phyloP scores from a whole-genome alignment of 2,329 filamentous ascomycete genomes.

The Fusarium agapanthi region DNA sequence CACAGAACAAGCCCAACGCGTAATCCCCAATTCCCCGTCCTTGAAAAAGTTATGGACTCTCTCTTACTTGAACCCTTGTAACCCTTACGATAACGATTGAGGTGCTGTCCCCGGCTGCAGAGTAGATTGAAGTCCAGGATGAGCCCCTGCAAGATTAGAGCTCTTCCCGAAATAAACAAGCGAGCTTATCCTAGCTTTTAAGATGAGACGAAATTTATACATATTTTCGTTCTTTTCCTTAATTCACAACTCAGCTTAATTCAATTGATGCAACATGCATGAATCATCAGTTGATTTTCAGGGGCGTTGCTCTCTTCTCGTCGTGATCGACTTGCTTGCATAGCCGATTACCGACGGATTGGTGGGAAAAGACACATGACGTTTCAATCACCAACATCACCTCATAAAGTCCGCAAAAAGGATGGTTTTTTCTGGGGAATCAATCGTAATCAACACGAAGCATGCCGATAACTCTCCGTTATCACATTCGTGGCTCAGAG shows the following conservation, averaged over 20 bases:
- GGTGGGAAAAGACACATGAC: slow-evolving; percentile 26
- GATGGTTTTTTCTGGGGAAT: slow-evolving; percentile 13
- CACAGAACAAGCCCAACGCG: slow-evolving; percentile 13
- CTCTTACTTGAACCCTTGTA: slow-evolving; percentile 12
- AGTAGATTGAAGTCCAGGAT: slow-evolving; percentile 29
- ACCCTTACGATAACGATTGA: slow-evolving; percentile 11
- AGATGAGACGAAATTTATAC: slow-evolving; percentile 4
- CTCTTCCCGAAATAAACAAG: slow-evolving; percentile 36
- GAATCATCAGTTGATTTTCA: slow-evolving; percentile 16
- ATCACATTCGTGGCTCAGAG: not conserved
- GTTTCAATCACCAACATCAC: slow-evolving; percentile 26
- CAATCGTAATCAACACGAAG: slow-evolving; percentile 1
- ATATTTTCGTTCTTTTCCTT: not conserved
- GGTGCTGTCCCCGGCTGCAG: not conserved
- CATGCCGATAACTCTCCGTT: not conserved
- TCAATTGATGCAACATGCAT: not conserved
- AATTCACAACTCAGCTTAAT: not conserved
- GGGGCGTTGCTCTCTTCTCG: slow-evolving; percentile 6
- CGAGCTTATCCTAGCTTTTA: slow-evolving; percentile 7
- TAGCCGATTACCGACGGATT: slow-evolving; percentile 29
- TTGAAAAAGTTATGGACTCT: slow-evolving; percentile 22
- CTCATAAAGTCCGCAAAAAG: slow-evolving; percentile 9
- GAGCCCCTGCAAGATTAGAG: not conserved
- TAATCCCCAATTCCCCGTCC: slow-evolving; percentile 25
- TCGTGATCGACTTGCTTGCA: slow-evolving; percentile 30